Evolutionary conservation across 768 basidiomycete species (phyloP).

Genomic region (Coprinopsis strossmayeri): DNA sequence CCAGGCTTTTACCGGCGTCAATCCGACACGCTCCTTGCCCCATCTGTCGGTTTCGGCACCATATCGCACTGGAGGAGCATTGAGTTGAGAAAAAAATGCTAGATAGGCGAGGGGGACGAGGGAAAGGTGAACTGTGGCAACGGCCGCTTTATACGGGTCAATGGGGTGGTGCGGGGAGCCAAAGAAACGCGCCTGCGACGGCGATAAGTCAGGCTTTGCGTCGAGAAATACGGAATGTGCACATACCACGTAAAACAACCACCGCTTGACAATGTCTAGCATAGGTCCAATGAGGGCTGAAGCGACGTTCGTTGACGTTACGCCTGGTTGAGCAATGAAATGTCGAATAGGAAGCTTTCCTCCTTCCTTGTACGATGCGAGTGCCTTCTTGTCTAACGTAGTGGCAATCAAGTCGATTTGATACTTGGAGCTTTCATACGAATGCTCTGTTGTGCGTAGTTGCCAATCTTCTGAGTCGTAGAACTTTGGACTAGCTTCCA

Average conservation of each 20-base stretch:
- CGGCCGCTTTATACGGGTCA: conserved; percentile 53
- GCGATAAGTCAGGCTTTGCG: too few relatives aligned
- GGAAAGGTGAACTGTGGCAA: conserved; percentile 59
- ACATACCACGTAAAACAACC: conserved; percentile 63
- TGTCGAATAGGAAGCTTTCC: conserved; percentile 36
- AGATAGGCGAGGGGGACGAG: conserved; percentile 52
- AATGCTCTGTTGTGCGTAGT: conserved; percentile 46
- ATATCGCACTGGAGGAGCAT: conserved; percentile 30
- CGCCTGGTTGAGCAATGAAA: conserved; percentile 62
- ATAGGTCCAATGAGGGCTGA: conserved; percentile 37
- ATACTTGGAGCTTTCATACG: conserved; percentile 72
- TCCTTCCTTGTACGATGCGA: conserved; percentile 13
- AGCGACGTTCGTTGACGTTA: conserved; percentile 60
- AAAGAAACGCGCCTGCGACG: conserved; percentile 52
- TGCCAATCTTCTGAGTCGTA: conserved; percentile 72
- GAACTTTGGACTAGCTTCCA: conserved; percentile 48
- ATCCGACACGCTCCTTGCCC: conserved; percentile 49
- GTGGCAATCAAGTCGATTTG: conserved; percentile 65
- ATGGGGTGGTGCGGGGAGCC: conserved; percentile 69
- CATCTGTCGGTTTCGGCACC: conserved; percentile 50
- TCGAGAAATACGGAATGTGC: conserved; percentile 2
- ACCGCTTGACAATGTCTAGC: conserved; percentile 40
- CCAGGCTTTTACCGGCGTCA: conserved; percentile 45
- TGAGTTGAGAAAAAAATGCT: conserved; percentile 30
- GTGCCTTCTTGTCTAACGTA: conserved; percentile 38